A percentile compares a stretch with the other conserved stretches of the same genome.
Conservation (phyloP, 331 rosid genomes). For the Arachis monticola region DNA sequence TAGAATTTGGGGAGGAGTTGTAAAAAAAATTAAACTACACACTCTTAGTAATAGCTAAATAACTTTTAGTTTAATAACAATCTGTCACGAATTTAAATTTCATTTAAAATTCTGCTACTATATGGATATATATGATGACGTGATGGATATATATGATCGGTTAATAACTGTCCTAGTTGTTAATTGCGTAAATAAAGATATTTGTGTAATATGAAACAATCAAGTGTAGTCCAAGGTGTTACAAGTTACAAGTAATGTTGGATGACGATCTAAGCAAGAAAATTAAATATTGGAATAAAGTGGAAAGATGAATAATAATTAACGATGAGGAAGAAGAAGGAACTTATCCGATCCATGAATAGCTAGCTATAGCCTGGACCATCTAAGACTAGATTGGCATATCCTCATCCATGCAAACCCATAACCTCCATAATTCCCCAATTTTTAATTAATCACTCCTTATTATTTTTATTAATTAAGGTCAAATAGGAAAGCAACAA, state of each 20-base stretch:
- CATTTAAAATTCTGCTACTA: too few species aligned
- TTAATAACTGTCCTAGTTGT: not conserved
- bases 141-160: not conserved
- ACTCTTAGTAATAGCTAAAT: too few species aligned
- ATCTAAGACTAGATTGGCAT: not conserved
- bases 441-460: not conserved
- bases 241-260: not conserved
- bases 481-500: not conserved
- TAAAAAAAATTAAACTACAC: too few species aligned
- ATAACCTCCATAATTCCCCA: slow-evolving; percentile 20
- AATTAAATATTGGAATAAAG: not conserved
- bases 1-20: too few species aligned
- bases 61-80: too few species aligned
- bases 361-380: slow-evolving; percentile 12
- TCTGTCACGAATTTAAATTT: too few species aligned
- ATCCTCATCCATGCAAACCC: slow-evolving; percentile 7
- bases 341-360: not conserved
- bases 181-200: not conserved
- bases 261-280: not conserved
- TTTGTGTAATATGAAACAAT: not conserved
- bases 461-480: not conserved
- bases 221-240: not conserved
- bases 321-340: not conserved
- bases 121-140: not conserved
- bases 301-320: not conserved